These are phyloP conservation scores for Xylaria sp. DNA, from an alignment of 495 filamentous ascomycete genomes.

Conservation along the genomic window DNA sequence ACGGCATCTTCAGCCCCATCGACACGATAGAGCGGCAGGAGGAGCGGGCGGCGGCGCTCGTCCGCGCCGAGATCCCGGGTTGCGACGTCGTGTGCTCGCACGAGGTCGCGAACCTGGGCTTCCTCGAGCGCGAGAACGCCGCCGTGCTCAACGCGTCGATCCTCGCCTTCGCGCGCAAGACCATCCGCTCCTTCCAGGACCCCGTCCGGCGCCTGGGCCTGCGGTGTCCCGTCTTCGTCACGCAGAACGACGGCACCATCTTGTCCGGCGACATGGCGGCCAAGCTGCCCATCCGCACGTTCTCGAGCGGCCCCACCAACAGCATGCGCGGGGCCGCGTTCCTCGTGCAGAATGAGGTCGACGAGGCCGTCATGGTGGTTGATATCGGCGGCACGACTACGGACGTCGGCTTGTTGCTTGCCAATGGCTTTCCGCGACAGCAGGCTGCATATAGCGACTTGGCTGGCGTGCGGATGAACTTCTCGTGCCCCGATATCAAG, in stretches of 20 bases:
- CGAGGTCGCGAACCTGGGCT: slow-evolving; percentile 57
- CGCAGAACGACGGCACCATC: slow-evolving; percentile 64
- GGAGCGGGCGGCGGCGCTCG: slow-evolving; percentile 51
- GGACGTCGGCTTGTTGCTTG: slow-evolving; percentile 59
- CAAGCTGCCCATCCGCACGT: slow-evolving; percentile 59
- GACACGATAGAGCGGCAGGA: slow-evolving; percentile 59
- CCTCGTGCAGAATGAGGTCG: slow-evolving; percentile 44
- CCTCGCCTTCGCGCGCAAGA: slow-evolving; percentile 55
- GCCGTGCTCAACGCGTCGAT: slow-evolving; percentile 63
- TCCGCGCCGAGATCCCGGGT: slow-evolving; percentile 51
- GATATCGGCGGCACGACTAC: slow-evolving; percentile 65
- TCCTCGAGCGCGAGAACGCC: slow-evolving; percentile 64
- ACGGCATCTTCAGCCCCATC: slow-evolving; percentile 65
- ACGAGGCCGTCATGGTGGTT: slow-evolving; percentile 53
- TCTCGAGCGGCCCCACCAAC: slow-evolving; percentile 63
- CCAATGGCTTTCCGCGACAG: slow-evolving; percentile 61
- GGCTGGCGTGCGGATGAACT: slow-evolving; percentile 60
- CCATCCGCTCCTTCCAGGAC: slow-evolving; percentile 55
- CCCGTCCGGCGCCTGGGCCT: slow-evolving; percentile 55
- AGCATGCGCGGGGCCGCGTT: slow-evolving; percentile 64
- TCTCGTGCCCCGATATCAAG: slow-evolving; percentile 61
- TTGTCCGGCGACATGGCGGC: slow-evolving; percentile 55
- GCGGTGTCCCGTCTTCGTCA: slow-evolving; percentile 59
- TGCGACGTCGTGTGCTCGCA: slow-evolving; percentile 59
- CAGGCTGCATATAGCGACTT: slow-evolving; percentile 60